Evolutionary conservation across 805 yeast species (phyloP).

Genomic region (Suhomyces tanzawaensis): DNA sequence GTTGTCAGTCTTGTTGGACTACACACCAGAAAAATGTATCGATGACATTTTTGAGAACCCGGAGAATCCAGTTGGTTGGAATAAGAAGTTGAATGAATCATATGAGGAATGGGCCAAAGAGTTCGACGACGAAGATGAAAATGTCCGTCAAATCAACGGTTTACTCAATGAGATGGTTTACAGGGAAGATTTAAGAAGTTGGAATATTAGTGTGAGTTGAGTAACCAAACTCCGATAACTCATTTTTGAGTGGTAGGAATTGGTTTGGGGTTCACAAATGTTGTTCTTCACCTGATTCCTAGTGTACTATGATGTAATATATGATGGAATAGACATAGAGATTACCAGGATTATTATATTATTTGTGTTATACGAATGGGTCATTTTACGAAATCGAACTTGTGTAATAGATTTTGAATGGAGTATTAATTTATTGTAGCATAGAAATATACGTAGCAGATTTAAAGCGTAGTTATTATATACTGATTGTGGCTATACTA

Average conservation of each 20-base stretch:
- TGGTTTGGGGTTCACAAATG: no score
- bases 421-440: no score
- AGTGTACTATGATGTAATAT: not conserved
- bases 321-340: not conserved
- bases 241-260: no score
- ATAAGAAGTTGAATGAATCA: constrained; percentile 12
- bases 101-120: constrained; percentile 8
- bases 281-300: no score
- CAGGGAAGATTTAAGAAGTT: constrained; percentile 42
- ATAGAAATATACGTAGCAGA: no score
- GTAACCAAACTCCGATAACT: no score
- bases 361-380: no score
- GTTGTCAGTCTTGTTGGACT: constrained; percentile 45
- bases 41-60: constrained; percentile 74
- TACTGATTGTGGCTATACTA: no score
- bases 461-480: no score
- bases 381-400: no score
- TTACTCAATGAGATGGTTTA: constrained; percentile 35
- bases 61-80: constrained; percentile 23
- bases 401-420: no score
- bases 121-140: constrained; percentile 17
- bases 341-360: not conserved
- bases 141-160: constrained; percentile 33
- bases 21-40: constrained; percentile 66
- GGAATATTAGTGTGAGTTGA: constrained; percentile 27